phyloP scores from a whole-genome alignment of 345 rosid genomes.

The Melastoma malabathricum region DNA sequence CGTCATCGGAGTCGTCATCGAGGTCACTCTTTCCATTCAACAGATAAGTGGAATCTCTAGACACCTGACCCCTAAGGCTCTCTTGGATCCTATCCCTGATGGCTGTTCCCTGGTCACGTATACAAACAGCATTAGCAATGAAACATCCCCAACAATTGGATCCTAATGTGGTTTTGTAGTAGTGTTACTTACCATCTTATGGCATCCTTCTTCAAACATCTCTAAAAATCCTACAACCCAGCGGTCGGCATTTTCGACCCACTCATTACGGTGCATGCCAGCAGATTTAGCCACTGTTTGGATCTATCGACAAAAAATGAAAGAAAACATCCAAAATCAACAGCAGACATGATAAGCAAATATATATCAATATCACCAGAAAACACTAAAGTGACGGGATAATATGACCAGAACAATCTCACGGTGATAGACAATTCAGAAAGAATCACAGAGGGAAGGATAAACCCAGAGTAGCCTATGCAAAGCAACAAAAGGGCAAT shows the following conservation, averaged over 20 bases:
- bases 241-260: slow-evolving; percentile 98
- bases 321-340: background rate
- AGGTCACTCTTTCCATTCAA: slow-evolving; percentile 20
- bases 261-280: slow-evolving; percentile 57
- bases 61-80: slow-evolving; percentile 41
- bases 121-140: background rate
- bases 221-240: slow-evolving; percentile 98
- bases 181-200: slow-evolving; percentile 65
- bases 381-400: too few species aligned
- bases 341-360: too few species aligned
- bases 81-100: slow-evolving; percentile 80
- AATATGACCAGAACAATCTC: too few species aligned
- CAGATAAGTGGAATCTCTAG: slow-evolving; percentile 6
- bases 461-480: too few species aligned
- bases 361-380: too few species aligned
- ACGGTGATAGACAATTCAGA: too few species aligned
- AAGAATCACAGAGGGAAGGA: too few species aligned
- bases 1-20: slow-evolving; percentile 29
- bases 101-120: slow-evolving; percentile 52
- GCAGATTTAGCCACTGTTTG: slow-evolving; percentile 73
- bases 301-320: slow-evolving; percentile 21
- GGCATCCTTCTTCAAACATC: slow-evolving; percentile 98
- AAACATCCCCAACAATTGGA: too few species aligned
- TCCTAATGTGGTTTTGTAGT: too few species aligned
- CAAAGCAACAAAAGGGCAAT: too few species aligned